These are phyloP conservation scores for Aspergillus fumigatiaffinis DNA, from an alignment of 2,329 filamentous ascomycete genomes.

Conservation along the genomic window DNA sequence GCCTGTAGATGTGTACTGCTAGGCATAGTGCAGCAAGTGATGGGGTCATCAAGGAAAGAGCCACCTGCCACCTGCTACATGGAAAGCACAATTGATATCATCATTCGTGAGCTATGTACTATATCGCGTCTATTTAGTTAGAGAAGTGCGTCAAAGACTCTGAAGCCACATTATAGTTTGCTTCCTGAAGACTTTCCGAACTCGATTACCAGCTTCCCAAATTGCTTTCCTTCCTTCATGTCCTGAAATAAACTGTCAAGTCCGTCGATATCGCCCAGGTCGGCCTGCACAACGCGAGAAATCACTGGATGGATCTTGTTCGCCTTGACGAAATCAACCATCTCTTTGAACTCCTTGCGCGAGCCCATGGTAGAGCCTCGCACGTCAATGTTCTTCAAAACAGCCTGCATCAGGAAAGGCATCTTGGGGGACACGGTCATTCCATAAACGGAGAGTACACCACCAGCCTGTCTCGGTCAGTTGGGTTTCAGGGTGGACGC, in stretches of 20 bases:
- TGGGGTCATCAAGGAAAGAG: background rate
- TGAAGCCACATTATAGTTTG: conserved; percentile 31
- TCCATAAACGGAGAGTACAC: conserved; percentile 80
- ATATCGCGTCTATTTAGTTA: background rate
- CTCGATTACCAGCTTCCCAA: conserved; percentile 87
- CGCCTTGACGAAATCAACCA: conserved; percentile 75
- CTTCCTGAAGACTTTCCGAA: conserved; percentile 46
- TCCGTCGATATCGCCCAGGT: conserved; percentile 70
- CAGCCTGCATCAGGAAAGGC: conserved; percentile 78
- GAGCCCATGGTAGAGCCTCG: conserved; percentile 89
- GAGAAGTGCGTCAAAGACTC: background rate
- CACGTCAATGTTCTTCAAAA: conserved; percentile 83
- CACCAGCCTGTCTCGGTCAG: conserved; percentile 55
- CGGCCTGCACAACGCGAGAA: conserved; percentile 63
- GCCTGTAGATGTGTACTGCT: background rate
- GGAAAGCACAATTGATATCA: background rate
- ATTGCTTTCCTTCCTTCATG: conserved; percentile 80
- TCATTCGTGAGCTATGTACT: background rate
- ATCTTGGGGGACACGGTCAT: conserved; percentile 87
- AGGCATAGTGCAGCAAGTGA: background rate
- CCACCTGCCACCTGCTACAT: background rate
- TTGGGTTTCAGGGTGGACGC: background rate
- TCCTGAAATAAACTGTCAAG: conserved; percentile 82
- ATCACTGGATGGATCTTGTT: conserved; percentile 74
- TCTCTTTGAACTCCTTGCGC: conserved; percentile 80